These are phyloP conservation scores for Epichloe typhina DNA, from an alignment of 2,329 filamentous ascomycete genomes.

Conservation along the genomic window DNA sequence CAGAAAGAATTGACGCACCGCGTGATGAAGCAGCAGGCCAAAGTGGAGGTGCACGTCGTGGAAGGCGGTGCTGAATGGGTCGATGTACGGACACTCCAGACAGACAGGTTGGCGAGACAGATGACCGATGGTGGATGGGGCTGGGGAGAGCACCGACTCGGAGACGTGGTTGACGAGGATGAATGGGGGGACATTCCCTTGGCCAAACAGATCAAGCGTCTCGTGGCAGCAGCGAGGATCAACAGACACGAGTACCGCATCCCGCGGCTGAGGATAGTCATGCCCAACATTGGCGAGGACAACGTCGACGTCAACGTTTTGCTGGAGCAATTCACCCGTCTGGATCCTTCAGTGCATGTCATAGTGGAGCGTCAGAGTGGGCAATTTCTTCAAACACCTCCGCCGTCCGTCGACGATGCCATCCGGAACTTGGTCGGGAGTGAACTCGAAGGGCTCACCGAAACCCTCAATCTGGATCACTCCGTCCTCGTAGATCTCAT, in stretches of 20 bases:
- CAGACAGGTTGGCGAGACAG: constrained; percentile 23
- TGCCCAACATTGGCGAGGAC: constrained; percentile 19
- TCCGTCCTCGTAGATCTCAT: constrained; percentile 27
- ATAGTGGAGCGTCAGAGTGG: constrained; percentile 18
- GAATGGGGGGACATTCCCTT: constrained; percentile 22
- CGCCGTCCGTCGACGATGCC: constrained; percentile 15
- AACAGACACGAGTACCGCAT: constrained; percentile 24
- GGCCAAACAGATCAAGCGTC: constrained; percentile 18
- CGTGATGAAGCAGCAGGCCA: constrained; percentile 19
- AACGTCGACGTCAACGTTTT: constrained; percentile 19
- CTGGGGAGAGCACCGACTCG: constrained; percentile 23
- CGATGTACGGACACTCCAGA: constrained; percentile 17
- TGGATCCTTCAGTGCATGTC: constrained; percentile 20
- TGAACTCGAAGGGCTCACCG: constrained; percentile 20
- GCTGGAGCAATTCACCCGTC: constrained; percentile 16
- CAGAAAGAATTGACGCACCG: constrained; percentile 19
- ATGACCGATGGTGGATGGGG: constrained; percentile 29
- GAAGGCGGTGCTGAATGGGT: constrained; percentile 23
- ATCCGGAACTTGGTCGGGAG: constrained; percentile 19
- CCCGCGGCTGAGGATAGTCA: constrained; percentile 22
- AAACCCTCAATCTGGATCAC: constrained; percentile 27
- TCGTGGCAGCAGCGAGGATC: constrained; percentile 22
- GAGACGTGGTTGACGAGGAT: constrained; percentile 17
- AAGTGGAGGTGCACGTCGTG: constrained; percentile 23
- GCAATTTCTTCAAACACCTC: constrained; percentile 12